Base-by-base conservation (phyloP, 257 asterid species). In the Solanum piurae region DNA sequence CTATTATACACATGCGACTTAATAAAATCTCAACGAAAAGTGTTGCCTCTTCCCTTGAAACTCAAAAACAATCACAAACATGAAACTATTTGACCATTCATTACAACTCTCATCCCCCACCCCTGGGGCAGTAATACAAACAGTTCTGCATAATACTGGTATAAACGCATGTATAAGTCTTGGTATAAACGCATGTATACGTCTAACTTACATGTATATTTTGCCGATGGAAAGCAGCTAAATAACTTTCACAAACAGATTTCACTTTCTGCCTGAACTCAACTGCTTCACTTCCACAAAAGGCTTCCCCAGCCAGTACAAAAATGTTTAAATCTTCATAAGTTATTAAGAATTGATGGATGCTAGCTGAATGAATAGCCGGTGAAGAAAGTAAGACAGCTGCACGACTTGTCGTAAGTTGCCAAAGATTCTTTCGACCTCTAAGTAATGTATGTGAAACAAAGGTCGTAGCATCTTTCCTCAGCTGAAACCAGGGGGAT, bases 381-480 rank as follows among this genome's bases (percentile, higher is more conserved):
- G 98, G 89, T 89, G 99, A 95, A 87, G 99, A 96, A 90, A 97
- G 99, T 91, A 97, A 92, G 71, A 96, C 99, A 76, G 99, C 94
- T 58, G 95, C 91, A 83, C 99, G 99, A 91, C 99, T 96, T 71
- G 99, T 96, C 49, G 95, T 94, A 76, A 97, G 98, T 88, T 97
- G 99, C 99, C 99, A 97, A 88, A 97, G 96, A 93, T 97, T 97
- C 93, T 92, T 95, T 75, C 98, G 97, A 46, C 99, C 99, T 91
- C 98, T 93, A 89, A 90, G 95, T 89, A 97, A 92, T 84, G 98
- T 93, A 87, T 93, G 97, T 89, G 99, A 94, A 90, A 97, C 93
- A 91, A 93, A 94, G 21, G 94, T 86, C 66, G 94, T 91, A 10
- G 98, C 98, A 91, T 95, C 99, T 89, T 94, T 96, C 75, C 95